These are phyloP conservation scores for Musa troglodytarum DNA, from an alignment of 176 grass and related monocot species.

Conservation along the genomic window DNA sequence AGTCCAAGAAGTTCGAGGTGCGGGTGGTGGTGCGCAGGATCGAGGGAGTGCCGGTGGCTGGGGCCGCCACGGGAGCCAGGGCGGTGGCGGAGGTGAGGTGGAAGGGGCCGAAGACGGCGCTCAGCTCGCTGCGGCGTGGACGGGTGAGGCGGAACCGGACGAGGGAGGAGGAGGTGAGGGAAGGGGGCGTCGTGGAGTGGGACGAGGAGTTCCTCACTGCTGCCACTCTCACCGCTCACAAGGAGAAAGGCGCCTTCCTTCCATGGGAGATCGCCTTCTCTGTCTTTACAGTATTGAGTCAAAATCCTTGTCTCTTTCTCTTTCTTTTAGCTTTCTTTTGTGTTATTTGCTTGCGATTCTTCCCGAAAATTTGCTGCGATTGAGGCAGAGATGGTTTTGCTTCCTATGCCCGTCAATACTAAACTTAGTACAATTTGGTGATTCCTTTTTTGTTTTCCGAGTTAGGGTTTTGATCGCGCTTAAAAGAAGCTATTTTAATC, in stretches of 20 bases:
- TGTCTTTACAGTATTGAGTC: conserved; percentile 55
- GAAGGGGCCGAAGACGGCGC: conserved; percentile 53
- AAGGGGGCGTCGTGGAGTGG: conserved; percentile 40
- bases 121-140: conserved; percentile 56
- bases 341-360: background rate
- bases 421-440: background rate
- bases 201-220: conserved; percentile 72
- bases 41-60: conserved; percentile 24
- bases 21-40: conserved; percentile 54
- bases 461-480: background rate
- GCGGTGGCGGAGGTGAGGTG: conserved; percentile 43
- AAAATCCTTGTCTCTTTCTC: background rate
- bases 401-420: background rate
- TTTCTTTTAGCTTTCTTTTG: background rate
- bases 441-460: background rate
- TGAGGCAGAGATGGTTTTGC: too few relatives aligned
- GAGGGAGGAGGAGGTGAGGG: conserved; percentile 48
- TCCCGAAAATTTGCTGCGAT: background rate
- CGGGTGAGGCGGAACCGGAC: conserved; percentile 60
- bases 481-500: background rate
- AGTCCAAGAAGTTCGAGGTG: conserved; percentile 43
- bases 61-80: conserved; percentile 8
- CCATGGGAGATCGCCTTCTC: conserved; percentile 71
- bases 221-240: conserved; percentile 40
- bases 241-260: conserved; percentile 46